These are phyloP conservation scores for Clarireedia homoeocarpa DNA, from an alignment of 2,329 filamentous ascomycete genomes.

Conservation along the genomic window DNA sequence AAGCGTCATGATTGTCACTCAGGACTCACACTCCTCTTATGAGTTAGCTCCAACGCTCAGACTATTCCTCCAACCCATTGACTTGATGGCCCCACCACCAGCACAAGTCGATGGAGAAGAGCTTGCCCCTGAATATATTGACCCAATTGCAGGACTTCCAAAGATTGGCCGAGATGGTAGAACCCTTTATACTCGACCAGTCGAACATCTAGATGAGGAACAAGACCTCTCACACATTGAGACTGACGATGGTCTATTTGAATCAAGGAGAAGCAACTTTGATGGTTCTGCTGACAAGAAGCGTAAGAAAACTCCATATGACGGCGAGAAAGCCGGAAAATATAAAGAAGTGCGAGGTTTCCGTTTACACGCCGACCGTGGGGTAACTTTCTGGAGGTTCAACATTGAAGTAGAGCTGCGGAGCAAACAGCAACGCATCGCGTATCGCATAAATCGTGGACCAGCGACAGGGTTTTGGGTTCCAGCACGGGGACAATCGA, in stretches of 20 bases:
- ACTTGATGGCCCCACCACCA: slow-evolving; percentile 72
- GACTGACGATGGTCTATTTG: slow-evolving; percentile 76
- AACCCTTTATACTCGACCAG: slow-evolving; percentile 79
- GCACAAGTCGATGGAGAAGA: slow-evolving; percentile 56
- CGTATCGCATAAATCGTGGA: slow-evolving; percentile 90
- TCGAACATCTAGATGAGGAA: slow-evolving; percentile 75
- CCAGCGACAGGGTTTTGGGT: slow-evolving; percentile 93
- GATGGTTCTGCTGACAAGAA: slow-evolving; percentile 41
- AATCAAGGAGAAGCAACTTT: slow-evolving; percentile 50
- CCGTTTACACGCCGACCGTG: slow-evolving; percentile 75
- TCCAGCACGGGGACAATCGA: slow-evolving; percentile 70
- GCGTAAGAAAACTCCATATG: slow-evolving; percentile 49
- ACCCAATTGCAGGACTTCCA: slow-evolving; percentile 79
- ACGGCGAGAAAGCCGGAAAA: slow-evolving; percentile 75
- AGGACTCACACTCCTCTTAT: slow-evolving; percentile 77
- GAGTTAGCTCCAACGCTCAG: slow-evolving; percentile 72
- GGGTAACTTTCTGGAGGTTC: slow-evolving; percentile 95
- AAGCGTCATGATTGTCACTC: slow-evolving; percentile 90
- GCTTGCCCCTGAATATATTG: slow-evolving; percentile 74
- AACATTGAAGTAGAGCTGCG: slow-evolving; percentile 86
- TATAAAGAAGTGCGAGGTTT: slow-evolving; percentile 78
- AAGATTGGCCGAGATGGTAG: slow-evolving; percentile 80
- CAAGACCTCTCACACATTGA: slow-evolving; percentile 74
- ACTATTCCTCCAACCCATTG: slow-evolving; percentile 80
- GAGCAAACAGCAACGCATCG: slow-evolving; percentile 72